Evolutionary conservation across 129 eudicot genomes (phyloP), one percentile per base, ranked within the genome.

Genomic region (Lonicera japonica): DNA sequence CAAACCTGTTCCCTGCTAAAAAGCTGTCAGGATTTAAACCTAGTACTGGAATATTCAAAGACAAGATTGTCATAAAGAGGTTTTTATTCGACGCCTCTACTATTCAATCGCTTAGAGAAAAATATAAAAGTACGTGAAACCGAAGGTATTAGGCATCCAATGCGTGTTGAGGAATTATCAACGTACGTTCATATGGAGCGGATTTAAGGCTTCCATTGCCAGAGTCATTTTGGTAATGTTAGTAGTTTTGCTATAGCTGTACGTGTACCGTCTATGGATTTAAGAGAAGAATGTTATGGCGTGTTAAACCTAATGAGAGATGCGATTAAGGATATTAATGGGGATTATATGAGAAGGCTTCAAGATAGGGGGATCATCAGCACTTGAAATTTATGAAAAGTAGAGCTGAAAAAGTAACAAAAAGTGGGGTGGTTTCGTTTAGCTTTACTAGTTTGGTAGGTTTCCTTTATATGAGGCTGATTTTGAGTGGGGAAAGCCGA

Each of bases 1-100:
- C 71, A 11, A 24, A 48, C 5, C 18, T 73, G 11, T 73, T 73
- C 40, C 77, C 77, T 4, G 61, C 71, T 1, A 54, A 39, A 0
- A 69, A 45, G 21, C 25, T 50, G 20, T 13, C 55, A 1, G 67
- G 67, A 38, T 60, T 25, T 10, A 61, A 12, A 18, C 55, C 57
- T 9, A 20, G 19, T 0, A 29, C 50, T 1, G 66, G 66, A 3
- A 15, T 69, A 5, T 29, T 19, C 48, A 69, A 50, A 16, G 67
- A 65, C 2, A 62, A 51, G 5, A 61, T 65, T 16, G 54, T 65
- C 11, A 45, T 71, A 18, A 64, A 64, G 65, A 72, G 60, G 36
- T 72, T 63, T 17, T 21, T 54, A 21, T 72, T 72, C 52, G 11
- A 52, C 2, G 47, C 58, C 46, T 24, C 76, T 5, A 55, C 25